A percentile compares a stretch with the other conserved stretches of the same genome.
phyloP scores from a whole-genome alignment of 306 rosid genomes.

The Quercus agrifolia region DNA sequence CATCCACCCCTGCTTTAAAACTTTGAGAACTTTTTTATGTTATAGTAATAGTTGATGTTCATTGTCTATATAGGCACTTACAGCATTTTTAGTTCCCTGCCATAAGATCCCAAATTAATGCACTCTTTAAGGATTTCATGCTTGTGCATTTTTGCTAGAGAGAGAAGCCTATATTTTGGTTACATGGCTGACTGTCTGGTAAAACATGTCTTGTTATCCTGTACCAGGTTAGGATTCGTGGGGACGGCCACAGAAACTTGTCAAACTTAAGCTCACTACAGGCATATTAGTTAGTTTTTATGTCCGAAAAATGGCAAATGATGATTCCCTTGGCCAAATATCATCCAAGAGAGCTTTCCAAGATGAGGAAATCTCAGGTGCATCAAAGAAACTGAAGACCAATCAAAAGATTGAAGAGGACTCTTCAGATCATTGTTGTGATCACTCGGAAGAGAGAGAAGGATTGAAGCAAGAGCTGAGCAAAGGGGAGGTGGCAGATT shows the following conservation, averaged over 20 bases:
- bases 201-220: not conserved
- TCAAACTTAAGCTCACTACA: constrained; percentile 18
- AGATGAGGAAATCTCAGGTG: constrained; percentile 25
- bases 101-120: not conserved
- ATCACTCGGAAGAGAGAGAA: constrained; percentile 30
- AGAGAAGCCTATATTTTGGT: not conserved
- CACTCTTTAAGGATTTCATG: not conserved
- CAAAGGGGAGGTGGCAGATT: constrained; percentile 1
- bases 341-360: constrained; percentile 29
- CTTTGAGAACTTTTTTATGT: not conserved
- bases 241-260: constrained; percentile 46
- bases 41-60: not conserved
- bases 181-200: too few species aligned
- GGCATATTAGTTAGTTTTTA: constrained; percentile 26
- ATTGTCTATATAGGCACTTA: not conserved
- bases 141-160: not conserved
- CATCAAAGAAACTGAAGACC: constrained; percentile 34
- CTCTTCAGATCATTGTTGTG: constrained; percentile 7
- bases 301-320: constrained; percentile 32
- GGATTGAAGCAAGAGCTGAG: constrained; percentile 20
- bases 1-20: not conserved
- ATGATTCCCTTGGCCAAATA: constrained; percentile 15
- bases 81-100: not conserved
- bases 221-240: constrained; percentile 31
- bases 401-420: constrained; percentile 13